A percentile compares a stretch with the other conserved stretches of the same genome.
phyloP scores from a whole-genome alignment of 2,329 filamentous ascomycete genomes.

The Neobulgaria alba region DNA sequence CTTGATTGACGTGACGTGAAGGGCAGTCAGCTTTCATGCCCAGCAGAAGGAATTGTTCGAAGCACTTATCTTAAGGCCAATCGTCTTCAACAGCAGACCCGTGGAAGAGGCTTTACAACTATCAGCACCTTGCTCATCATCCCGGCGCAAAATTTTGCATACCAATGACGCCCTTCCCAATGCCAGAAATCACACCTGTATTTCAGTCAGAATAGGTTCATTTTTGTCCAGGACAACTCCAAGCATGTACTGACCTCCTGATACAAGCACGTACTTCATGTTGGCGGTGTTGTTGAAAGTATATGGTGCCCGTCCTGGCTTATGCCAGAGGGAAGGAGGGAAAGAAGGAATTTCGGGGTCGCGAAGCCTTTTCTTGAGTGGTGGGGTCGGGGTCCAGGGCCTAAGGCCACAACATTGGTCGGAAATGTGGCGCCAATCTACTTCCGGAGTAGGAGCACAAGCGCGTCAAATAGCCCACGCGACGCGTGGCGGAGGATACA shows the following conservation, averaged over 20 bases:
- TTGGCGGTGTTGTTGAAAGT: slow-evolving; percentile 28
- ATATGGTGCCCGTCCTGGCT: slow-evolving; percentile 22
- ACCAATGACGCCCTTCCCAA: slow-evolving; percentile 61
- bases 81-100: slow-evolving; percentile 69
- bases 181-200: slow-evolving; percentile 43
- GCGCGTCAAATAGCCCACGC: too few species aligned
- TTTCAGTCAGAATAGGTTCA: slow-evolving; percentile 14
- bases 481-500: too few species aligned
- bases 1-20: slow-evolving; percentile 56
- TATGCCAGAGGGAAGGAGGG: slow-evolving; percentile 23
- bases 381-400: neutral
- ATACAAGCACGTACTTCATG: slow-evolving; percentile 79
- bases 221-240: slow-evolving; percentile 1
- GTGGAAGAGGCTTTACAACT: slow-evolving; percentile 52
- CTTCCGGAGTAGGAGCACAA: too few species aligned
- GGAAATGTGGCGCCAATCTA: too few species aligned
- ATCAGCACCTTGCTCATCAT: slow-evolving; percentile 8
- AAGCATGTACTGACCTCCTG: slow-evolving; percentile 47
- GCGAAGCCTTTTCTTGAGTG: slow-evolving; percentile 1
- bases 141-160: slow-evolving; percentile 20
- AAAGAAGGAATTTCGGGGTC: slow-evolving; percentile 5
- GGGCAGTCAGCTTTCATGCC: slow-evolving; percentile 25
- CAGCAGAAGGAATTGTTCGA: neutral
- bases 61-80: slow-evolving; percentile 64
- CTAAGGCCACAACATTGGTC: too few species aligned